These are phyloP conservation scores for Penicillium desertorum DNA, from an alignment of 495 filamentous ascomycete species.

Conservation along the genomic window DNA sequence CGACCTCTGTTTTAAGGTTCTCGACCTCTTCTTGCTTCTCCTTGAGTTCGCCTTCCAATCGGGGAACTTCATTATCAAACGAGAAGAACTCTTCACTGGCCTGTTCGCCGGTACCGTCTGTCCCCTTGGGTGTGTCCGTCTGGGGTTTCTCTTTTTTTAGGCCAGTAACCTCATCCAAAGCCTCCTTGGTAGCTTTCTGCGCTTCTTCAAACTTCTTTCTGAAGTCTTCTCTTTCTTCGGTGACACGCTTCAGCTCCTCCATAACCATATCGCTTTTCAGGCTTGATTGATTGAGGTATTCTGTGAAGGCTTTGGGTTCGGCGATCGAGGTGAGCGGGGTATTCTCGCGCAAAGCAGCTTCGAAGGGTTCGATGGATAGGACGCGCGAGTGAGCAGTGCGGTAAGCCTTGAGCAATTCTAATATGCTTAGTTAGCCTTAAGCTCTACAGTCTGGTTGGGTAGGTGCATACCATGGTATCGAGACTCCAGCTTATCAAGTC, in stretches of 20 bases:
- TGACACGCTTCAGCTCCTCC: constrained; percentile 87
- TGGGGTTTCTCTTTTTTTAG: constrained; percentile 43
- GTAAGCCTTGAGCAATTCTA: constrained; percentile 89
- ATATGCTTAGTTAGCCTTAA: constrained; percentile 15
- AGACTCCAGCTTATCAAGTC: constrained; percentile 81
- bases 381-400: constrained; percentile 83
- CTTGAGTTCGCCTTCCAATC: constrained; percentile 60
- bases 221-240: constrained; percentile 74
- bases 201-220: constrained; percentile 73
- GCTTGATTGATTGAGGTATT: constrained; percentile 90
- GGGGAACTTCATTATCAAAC: constrained; percentile 73
- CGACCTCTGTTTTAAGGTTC: constrained; percentile 61
- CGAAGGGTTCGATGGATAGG: constrained; percentile 84
- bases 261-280: constrained; percentile 85
- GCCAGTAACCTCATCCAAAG: constrained; percentile 51
- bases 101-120: constrained; percentile 37
- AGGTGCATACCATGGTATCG: constrained; percentile 71
- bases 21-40: constrained; percentile 64
- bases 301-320: constrained; percentile 80
- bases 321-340: constrained; percentile 85
- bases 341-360: constrained; percentile 83
- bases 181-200: constrained; percentile 61
- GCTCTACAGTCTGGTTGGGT: not conserved
- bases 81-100: constrained; percentile 82
- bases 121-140: constrained; percentile 24